These are phyloP conservation scores for Oryza meridionalis DNA, from an alignment of 176 grass and related monocot genomes.

Conservation along the genomic window DNA sequence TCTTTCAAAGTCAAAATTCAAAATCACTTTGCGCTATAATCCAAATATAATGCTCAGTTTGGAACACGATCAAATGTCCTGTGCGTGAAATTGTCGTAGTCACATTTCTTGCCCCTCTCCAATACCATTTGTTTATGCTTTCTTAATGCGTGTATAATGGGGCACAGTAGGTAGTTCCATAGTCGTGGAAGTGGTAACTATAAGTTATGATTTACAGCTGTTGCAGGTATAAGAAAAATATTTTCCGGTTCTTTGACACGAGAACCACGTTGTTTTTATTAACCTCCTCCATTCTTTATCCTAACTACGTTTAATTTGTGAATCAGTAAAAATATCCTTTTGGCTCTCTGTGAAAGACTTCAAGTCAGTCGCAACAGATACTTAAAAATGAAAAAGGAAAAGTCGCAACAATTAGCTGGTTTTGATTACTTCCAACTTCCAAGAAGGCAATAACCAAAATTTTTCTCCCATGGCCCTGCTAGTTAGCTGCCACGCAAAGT, in stretches of 20 bases:
- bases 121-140: background rate
- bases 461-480: background rate
- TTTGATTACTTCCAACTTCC: no score
- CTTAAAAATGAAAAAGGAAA: no score
- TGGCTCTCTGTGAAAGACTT: background rate
- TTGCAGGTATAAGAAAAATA: background rate
- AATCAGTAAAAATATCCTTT: background rate
- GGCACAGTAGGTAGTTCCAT: slow-evolving; percentile 10
- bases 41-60: no score
- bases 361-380: background rate
- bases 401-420: no score
- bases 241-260: background rate
- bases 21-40: no score
- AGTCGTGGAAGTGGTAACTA: slow-evolving; percentile 10
- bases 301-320: background rate
- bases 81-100: background rate
- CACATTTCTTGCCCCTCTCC: slow-evolving; percentile 34
- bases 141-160: background rate
- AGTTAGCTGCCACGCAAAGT: background rate
- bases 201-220: background rate
- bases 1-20: no score
- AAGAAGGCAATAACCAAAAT: no score
- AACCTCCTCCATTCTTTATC: background rate
- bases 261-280: background rate
- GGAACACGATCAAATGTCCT: no score